phyloP scores from a whole-genome alignment of 306 rosid species.

The Gleditsia sinensis region DNA sequence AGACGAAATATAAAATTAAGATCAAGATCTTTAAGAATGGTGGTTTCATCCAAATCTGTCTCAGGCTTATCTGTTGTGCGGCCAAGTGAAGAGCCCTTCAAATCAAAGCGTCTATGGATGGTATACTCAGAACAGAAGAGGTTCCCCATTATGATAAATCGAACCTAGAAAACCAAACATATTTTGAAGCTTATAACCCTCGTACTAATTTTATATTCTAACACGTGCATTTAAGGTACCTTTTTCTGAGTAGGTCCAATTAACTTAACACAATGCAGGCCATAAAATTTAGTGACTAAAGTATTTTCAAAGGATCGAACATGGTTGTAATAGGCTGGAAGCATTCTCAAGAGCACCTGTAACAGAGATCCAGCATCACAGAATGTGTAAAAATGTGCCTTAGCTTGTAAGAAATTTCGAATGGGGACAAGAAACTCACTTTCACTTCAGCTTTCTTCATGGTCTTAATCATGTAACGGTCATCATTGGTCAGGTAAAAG shows the following conservation, averaged over 20 bases:
- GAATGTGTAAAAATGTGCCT: not conserved
- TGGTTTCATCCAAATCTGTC: conserved; percentile 75
- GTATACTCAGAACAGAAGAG: conserved; percentile 64
- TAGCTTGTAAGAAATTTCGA: conserved; percentile 24
- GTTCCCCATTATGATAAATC: conserved; percentile 92
- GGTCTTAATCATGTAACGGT: conserved; percentile 93
- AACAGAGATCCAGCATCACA: not conserved
- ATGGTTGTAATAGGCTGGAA: conserved; percentile 79
- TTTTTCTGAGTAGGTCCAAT: conserved; percentile 73
- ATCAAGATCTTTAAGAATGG: conserved; percentile 91
- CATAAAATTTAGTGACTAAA: conserved; percentile 78
- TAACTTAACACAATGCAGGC: conserved; percentile 85
- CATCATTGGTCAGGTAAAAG: conserved; percentile 87
- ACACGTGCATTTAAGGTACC: too few species aligned
- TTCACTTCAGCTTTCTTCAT: conserved; percentile 87
- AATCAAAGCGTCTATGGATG: conserved; percentile 81
- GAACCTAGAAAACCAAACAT: conserved; percentile 56
- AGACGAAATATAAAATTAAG: conserved; percentile 77
- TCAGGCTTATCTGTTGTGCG: conserved; percentile 71
- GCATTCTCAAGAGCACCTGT: conserved; percentile 83
- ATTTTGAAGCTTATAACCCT: not conserved
- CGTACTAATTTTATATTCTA: too few species aligned
- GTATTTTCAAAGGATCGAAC: conserved; percentile 70
- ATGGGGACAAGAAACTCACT: conserved; percentile 52
- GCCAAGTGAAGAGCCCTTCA: conserved; percentile 90